Evolutionary conservation across 495 filamentous ascomycete species (phyloP).

Genomic region (Penicillium daleae): DNA sequence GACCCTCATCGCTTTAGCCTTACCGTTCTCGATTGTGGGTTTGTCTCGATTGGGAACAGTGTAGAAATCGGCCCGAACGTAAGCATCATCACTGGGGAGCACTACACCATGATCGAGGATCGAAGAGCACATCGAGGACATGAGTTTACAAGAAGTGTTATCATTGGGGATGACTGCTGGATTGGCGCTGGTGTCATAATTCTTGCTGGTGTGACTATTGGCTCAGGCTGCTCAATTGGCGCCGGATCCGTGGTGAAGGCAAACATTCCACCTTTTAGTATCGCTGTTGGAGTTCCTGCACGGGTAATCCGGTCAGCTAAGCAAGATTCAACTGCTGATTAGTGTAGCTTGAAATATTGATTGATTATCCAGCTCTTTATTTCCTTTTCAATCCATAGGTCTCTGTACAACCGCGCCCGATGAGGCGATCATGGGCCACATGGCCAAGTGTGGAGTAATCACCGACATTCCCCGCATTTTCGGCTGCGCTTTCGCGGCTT

Average conservation of each 20-base stretch:
- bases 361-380: not conserved
- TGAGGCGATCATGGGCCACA: not conserved
- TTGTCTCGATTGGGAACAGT: constrained; percentile 49
- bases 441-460: not conserved
- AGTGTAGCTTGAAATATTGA: not conserved
- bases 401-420: not conserved
- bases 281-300: constrained; percentile 48
- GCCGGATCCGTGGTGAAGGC: constrained; percentile 50
- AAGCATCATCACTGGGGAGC: constrained; percentile 49
- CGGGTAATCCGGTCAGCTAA: constrained; percentile 30
- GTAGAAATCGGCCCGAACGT: constrained; percentile 50
- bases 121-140: constrained; percentile 34
- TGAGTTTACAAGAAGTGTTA: constrained; percentile 40
- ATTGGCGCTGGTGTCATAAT: constrained; percentile 48
- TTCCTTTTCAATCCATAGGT: not conserved
- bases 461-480: not conserved
- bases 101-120: constrained; percentile 45
- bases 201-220: constrained; percentile 52
- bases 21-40: constrained; percentile 46
- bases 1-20: constrained; percentile 22
- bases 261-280: constrained; percentile 40
- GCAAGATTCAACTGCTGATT: not conserved
- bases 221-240: constrained; percentile 47
- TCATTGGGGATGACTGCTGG: constrained; percentile 54
- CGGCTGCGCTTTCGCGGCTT: not conserved